Conservation (phyloP, 1,139 yeast genomes). For the Geotrichum europaeum region DNA sequence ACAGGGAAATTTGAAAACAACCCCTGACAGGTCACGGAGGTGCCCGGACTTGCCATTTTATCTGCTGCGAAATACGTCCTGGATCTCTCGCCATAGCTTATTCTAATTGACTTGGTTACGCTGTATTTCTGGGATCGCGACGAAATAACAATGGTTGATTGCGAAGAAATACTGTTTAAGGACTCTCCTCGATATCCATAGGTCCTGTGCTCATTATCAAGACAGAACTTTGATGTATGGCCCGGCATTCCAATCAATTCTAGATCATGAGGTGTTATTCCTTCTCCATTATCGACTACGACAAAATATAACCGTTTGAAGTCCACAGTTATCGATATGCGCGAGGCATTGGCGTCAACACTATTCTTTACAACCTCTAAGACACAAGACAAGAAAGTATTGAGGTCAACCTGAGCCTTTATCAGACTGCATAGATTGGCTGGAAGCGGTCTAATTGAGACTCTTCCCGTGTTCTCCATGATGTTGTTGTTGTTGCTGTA, state of each 20-base stretch:
- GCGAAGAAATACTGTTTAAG: conserved; percentile 26
- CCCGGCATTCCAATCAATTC: conserved; percentile 29
- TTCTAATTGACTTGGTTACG: conserved; percentile 33
- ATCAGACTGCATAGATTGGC: background rate
- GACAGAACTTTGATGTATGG: conserved; percentile 44
- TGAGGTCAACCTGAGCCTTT: conserved; percentile 12
- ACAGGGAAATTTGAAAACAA: conserved; percentile 56
- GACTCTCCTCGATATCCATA: conserved; percentile 38
- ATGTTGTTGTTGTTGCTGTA: background rate
- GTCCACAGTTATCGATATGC: conserved; percentile 40
- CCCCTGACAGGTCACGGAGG: conserved; percentile 44
- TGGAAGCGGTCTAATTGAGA: conserved; percentile 4
- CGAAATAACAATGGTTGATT: conserved; percentile 26
- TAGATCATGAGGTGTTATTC: conserved; percentile 51
- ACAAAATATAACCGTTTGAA: conserved; percentile 37
- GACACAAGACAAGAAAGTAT: conserved; percentile 22
- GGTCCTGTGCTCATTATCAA: conserved; percentile 27
- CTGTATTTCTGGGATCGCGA: conserved; percentile 37
- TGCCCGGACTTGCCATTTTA: conserved; percentile 40
- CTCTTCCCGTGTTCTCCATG: background rate
- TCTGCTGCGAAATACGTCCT: conserved; percentile 13
- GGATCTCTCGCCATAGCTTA: conserved; percentile 18
- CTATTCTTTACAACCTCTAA: conserved; percentile 29
- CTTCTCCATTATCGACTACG: conserved; percentile 50
- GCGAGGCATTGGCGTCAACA: conserved; percentile 49